A percentile compares a stretch with the other conserved stretches of the same genome.
These are phyloP conservation scores for Hirsutella thompsonii DNA, from an alignment of 2,329 filamentous ascomycete species.

Conservation along the genomic window DNA sequence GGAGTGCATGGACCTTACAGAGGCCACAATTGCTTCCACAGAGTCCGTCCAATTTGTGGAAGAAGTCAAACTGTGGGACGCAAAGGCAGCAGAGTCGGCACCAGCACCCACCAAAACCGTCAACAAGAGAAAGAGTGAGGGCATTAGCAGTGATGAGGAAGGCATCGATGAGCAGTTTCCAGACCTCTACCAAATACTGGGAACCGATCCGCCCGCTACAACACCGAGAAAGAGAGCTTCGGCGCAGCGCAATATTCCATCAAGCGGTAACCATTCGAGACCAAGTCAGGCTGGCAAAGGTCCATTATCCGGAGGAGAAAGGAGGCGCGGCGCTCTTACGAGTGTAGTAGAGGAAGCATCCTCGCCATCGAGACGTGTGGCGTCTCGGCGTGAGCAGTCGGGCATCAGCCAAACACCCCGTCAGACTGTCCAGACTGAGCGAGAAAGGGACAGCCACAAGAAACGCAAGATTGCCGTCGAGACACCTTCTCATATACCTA, in stretches of 20 bases:
- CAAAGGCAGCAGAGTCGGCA: constrained; percentile 25
- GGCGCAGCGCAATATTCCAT: constrained; percentile 9
- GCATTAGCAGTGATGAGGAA: constrained; percentile 25
- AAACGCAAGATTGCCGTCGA: constrained; percentile 6
- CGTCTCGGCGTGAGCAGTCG: constrained; percentile 3
- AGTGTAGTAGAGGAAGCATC: constrained; percentile 9
- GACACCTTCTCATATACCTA: neutral
- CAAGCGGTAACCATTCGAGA: constrained; percentile 7
- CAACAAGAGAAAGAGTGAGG: constrained; percentile 40
- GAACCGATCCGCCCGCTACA: constrained; percentile 22
- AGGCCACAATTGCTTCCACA: constrained; percentile 19
- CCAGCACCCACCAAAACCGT: constrained; percentile 23
- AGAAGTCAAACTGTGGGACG: constrained; percentile 28
- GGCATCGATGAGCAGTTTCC: constrained; percentile 34
- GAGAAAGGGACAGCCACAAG: constrained; percentile 4
- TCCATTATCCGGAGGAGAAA: constrained; percentile 1
- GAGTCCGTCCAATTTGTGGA: constrained; percentile 22
- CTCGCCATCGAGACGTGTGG: constrained; percentile 14
- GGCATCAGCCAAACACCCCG: constrained; percentile 2
- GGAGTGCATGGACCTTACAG: constrained; percentile 27
- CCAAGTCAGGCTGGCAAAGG: constrained; percentile 9
- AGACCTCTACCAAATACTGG: constrained; percentile 37
- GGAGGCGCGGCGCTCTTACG: constrained; percentile 2
- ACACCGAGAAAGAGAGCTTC: constrained; percentile 17
- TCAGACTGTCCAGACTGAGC: constrained; percentile 6